These are phyloP conservation scores for Phalaenopsis aphrodite DNA, from an alignment of 106 monocot genomes.

Conservation along the genomic window DNA sequence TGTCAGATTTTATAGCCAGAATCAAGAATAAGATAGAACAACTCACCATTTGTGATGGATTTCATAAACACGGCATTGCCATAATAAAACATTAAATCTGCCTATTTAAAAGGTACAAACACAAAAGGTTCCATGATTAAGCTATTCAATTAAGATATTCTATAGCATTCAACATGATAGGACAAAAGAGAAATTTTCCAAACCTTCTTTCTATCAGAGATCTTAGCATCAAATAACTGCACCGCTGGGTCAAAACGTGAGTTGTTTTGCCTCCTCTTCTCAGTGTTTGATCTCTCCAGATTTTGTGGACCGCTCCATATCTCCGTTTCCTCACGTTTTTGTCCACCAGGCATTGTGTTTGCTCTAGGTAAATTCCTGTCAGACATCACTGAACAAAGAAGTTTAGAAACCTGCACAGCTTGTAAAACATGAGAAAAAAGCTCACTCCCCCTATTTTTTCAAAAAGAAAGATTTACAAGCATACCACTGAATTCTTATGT, in stretches of 20 bases:
- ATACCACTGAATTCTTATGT: too few species aligned
- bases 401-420: not conserved
- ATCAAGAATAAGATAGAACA: not conserved
- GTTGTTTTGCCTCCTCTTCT: slow-evolving; percentile 33
- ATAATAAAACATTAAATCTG: not conserved
- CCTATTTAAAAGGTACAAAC: not conserved
- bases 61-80: not conserved
- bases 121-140: not conserved
- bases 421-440: not conserved
- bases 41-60: not conserved
- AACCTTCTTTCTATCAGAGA: slow-evolving; percentile 82
- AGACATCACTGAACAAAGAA: slow-evolving; percentile 31
- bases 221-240: slow-evolving; percentile 68
- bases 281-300: slow-evolving; percentile 63
- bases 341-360: slow-evolving; percentile 46
- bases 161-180: not conserved
- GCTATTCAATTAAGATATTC: not conserved
- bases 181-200: not conserved
- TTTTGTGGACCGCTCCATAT: slow-evolving; percentile 23
- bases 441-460: not conserved
- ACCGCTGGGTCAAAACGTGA: slow-evolving; percentile 30
- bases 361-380: slow-evolving; percentile 53
- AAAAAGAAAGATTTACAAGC: too few species aligned
- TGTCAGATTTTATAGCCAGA: not conserved
- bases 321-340: slow-evolving; percentile 23